Percentiles rank a stretch among this genome's conserved stretches.
phyloP scores from a whole-genome alignment of 495 filamentous ascomycete genomes.

The Acidiella bohemica region DNA sequence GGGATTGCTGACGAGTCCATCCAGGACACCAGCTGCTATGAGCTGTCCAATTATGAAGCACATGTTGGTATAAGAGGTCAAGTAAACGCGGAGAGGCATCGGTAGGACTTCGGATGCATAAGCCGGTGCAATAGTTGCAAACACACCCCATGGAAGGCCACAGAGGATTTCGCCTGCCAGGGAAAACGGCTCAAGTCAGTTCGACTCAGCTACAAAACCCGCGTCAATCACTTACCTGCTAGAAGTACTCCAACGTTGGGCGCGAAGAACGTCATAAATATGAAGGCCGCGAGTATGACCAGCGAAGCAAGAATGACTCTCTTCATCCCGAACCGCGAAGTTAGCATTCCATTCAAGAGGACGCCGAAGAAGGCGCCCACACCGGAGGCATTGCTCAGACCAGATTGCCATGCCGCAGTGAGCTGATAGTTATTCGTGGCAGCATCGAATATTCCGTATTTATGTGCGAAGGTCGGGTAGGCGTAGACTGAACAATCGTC shows the following conservation, averaged over 20 bases:
- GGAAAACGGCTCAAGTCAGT: too few relatives aligned
- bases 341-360: constrained; percentile 25
- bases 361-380: constrained; percentile 46
- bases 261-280: constrained; percentile 27
- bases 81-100: constrained; percentile 16
- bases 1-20: too few relatives aligned
- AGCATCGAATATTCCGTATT: too few relatives aligned
- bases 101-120: constrained; percentile 21
- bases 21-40: constrained; percentile 22
- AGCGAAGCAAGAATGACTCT: constrained; percentile 22
- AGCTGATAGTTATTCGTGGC: too few relatives aligned
- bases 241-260: too few relatives aligned
- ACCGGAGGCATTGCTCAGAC: neutral
- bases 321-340: constrained; percentile 22
- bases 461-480: too few relatives aligned
- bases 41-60: constrained; percentile 26
- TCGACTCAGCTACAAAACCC: constrained; percentile 20
- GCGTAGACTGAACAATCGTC: too few relatives aligned
- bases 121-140: constrained; percentile 2
- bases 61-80: constrained; percentile 23
- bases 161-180: constrained; percentile 67
- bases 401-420: constrained; percentile 50
- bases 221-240: constrained; percentile 11
- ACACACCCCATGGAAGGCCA: constrained; percentile 56
- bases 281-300: constrained; percentile 24